Base-by-base conservation (phyloP, 345 rosid genomes). In the Populus simonii region DNA sequence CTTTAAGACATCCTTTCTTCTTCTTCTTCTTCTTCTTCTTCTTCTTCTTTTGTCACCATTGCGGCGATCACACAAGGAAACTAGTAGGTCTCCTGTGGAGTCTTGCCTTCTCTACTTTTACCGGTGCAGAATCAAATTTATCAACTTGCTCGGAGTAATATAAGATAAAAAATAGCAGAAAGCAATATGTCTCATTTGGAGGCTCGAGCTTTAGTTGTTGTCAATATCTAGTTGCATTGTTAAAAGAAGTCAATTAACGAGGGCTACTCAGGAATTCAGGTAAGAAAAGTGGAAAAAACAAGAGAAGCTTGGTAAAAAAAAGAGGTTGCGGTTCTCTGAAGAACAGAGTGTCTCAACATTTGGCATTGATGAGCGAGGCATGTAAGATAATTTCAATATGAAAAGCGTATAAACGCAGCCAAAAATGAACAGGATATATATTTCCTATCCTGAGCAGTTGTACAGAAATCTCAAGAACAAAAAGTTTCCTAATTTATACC, bases 301-400 rank as follows among this genome's bases (percentile, higher is more conserved):
- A 25, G n/a, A 73, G 68, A 7, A 8, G 7, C 13, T 31, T 36
- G 63, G 29, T 47, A 22, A 43, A 61, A 69, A 71, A 22, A 25
- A 68, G 61, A 51, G 68, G 71, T 38, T 70, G 74, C 81, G 84
- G 84, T 77, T 81, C 79, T 38, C 57, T 17, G 49, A 67, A 71
- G 38, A 74, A 76, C 83, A 74, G 81, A 41, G 75, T 77, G 87
- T 47, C 77, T 33, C 27, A 33, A 71, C 31, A 38, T 43, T 80
- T 68, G 6, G 69, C 72, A 79, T 36, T 74, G 73, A 77, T 74
- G 66, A 25, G 29, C 20, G 16, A 29, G 31, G 31, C 2, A 1
- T 29, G 31, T 29, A 29, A 29, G 31, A 29, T 29, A 29, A 29
- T 29, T 29, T 29, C 31, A 29, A 29, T 29, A 29, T 29, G 33